A percentile compares a stretch with the other conserved stretches of the same genome.
phyloP scores from a whole-genome alignment of 768 basidiomycete species.

The Leccinum uliginosum region DNA sequence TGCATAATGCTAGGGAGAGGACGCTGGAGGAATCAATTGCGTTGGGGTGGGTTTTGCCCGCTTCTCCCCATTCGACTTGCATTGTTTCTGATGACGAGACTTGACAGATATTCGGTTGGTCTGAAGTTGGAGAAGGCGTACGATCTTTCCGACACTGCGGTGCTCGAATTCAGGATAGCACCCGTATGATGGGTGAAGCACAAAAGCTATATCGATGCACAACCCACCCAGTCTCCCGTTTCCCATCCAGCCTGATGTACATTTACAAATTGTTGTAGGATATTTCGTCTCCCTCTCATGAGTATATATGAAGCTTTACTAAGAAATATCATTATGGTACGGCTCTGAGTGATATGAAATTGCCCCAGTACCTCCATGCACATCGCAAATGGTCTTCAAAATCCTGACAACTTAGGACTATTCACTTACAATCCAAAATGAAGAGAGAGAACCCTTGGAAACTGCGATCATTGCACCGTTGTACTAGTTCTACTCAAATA shows the following conservation, averaged over 20 bases:
- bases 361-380: no score
- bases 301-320: background rate
- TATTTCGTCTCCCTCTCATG: background rate
- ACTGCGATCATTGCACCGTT: no score
- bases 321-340: background rate
- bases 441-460: no score
- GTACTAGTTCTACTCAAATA: no score
- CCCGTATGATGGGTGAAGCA: background rate
- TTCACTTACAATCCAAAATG: no score
- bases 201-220: no score
- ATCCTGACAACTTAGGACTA: no score
- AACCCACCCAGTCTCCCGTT: background rate
- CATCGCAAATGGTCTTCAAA: no score
- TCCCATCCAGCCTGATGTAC: background rate
- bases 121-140: background rate
- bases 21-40: slow-evolving; percentile 20
- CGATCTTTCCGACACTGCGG: background rate
- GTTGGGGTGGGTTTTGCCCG: background rate
- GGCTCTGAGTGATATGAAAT: no score
- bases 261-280: background rate
- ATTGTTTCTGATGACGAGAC: background rate
- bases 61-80: background rate
- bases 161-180: background rate
- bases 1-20: slow-evolving; percentile 41
- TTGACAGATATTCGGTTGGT: background rate